phyloP scores from a whole-genome alignment of 2,329 filamentous ascomycete species.

The Scedosporium minutisporum region DNA sequence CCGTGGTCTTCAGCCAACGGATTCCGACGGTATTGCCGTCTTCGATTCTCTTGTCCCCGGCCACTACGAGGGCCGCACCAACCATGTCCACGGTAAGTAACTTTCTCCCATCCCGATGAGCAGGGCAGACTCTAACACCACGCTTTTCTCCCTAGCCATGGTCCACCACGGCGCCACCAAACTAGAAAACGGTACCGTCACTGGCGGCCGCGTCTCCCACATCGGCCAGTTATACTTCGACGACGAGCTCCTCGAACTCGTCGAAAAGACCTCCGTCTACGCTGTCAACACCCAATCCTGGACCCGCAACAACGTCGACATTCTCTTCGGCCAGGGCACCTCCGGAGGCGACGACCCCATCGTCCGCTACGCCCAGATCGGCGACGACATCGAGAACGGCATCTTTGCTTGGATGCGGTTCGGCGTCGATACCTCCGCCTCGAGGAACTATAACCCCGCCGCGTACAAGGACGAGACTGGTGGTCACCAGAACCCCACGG shows the following conservation, averaged over 20 bases:
- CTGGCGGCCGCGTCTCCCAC: constrained; percentile 37
- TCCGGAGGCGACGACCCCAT: constrained; percentile 44
- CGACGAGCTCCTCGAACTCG: constrained; percentile 41
- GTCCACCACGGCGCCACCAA: constrained; percentile 27
- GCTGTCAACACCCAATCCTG: constrained; percentile 32
- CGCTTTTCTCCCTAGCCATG: constrained; percentile 14
- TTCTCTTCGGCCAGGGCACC: constrained; percentile 36
- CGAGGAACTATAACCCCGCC: constrained; percentile 6
- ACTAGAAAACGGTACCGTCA: constrained; percentile 23
- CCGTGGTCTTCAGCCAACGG: constrained; percentile 28
- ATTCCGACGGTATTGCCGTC: constrained; percentile 30
- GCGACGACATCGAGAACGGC: constrained; percentile 40
- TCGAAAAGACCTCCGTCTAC: constrained; percentile 41
- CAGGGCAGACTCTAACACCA: constrained; percentile 22
- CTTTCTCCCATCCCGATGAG: constrained; percentile 11
- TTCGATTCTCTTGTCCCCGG: constrained; percentile 35
- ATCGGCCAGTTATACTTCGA: constrained; percentile 59
- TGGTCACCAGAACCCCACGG: constrained; percentile 3
- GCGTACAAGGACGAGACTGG: constrained; percentile 8
- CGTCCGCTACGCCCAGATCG: constrained; percentile 47
- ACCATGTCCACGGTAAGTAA: constrained; percentile 33
- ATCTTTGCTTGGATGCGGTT: constrained; percentile 46
- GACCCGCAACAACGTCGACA: constrained; percentile 44
- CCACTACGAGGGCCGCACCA: constrained; percentile 34
- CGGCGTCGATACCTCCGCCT: constrained; percentile 30